Evolutionary conservation across 179 eudicot species (phyloP), one percentile per base, ranked within the genome.

Genomic region (Spergularia azorica): DNA sequence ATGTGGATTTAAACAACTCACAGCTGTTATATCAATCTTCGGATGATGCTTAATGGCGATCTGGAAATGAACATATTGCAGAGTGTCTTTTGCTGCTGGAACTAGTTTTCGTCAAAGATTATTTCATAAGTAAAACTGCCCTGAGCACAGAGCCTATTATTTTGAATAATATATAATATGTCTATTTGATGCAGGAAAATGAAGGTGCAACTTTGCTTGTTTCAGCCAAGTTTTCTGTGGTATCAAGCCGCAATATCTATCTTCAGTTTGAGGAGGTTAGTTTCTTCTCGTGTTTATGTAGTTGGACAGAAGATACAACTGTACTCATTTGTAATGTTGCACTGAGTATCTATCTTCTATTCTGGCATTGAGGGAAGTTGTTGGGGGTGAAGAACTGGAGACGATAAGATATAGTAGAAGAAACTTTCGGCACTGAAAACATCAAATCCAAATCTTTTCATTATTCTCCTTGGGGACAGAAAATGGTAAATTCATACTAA

Each of bases 131-230:
- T 38, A 12, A 17, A 32, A 51, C 48, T 18, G 39, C 38, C 17
- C 51, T 75, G 52, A 78, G 71, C 55, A 36, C 60, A 50, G 1
- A 32, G 39, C 46, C 48, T 52, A 54, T 41, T 3, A n/a, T 11
- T 51, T 67, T 20, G 63, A 15, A 20, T 8, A 11, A n/a, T 56
- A 16, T 71, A 67, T 43, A 13, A 50, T 0, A 55, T n/a, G 61
- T 48, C 41, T 18, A 63, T 63, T 72, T 52, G 51, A 76, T 83
- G 68, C 86, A 94, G 98, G 97, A 95, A 76, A 87, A 93, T 32
- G 98, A 95, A 79, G 98, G 98, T 70, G 97, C 95, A 59, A 95
- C 98, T 57, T 79, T 95, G 80, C 63, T 91, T 59, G 98, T 95
- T 60, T 83, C 95, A 80, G 97, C 98, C 5, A 95, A 87, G 71